Conservation (phyloP, 176 grass and related monocot species). For the Bromus sterilis region DNA sequence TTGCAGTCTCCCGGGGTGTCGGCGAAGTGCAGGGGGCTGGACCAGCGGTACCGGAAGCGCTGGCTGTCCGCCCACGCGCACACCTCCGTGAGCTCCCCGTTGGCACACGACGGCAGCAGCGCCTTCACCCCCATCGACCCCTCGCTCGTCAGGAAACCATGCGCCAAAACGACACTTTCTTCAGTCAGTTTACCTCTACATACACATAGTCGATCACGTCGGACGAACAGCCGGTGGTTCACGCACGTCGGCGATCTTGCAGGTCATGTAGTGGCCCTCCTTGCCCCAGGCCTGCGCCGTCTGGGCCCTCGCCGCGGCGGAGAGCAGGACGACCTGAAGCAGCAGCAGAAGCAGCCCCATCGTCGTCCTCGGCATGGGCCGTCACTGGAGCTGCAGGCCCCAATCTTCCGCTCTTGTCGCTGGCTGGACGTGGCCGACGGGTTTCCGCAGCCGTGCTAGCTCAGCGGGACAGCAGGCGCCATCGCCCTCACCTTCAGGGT, state of each 20-base stretch:
- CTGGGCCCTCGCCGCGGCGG: slow-evolving; percentile 13
- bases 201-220: too few relatives aligned
- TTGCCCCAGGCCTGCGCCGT: slow-evolving; percentile 45
- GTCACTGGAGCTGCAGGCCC: too few relatives aligned
- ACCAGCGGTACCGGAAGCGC: slow-evolving; percentile 50
- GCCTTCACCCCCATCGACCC: slow-evolving; percentile 30
- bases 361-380: too few relatives aligned
- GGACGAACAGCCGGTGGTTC: background rate
- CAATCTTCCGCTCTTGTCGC: too few relatives aligned
- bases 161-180: background rate
- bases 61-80: slow-evolving; percentile 56
- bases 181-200: too few relatives aligned
- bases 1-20: slow-evolving; percentile 50
- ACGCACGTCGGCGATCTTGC: slow-evolving; percentile 66
- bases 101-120: slow-evolving; percentile 46
- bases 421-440: too few relatives aligned
- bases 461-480: too few relatives aligned
- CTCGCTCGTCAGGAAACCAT: slow-evolving; percentile 44
- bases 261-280: slow-evolving; percentile 67
- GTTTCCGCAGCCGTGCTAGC: too few relatives aligned
- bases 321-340: slow-evolving; percentile 3
- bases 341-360: slow-evolving; percentile 13
- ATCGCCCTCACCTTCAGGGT: too few relatives aligned
- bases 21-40: slow-evolving; percentile 50
- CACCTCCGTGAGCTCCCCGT: slow-evolving; percentile 35